Conservation (phyloP, 2,329 filamentous ascomycete genomes). For the Talaromyces sp. region DNA sequence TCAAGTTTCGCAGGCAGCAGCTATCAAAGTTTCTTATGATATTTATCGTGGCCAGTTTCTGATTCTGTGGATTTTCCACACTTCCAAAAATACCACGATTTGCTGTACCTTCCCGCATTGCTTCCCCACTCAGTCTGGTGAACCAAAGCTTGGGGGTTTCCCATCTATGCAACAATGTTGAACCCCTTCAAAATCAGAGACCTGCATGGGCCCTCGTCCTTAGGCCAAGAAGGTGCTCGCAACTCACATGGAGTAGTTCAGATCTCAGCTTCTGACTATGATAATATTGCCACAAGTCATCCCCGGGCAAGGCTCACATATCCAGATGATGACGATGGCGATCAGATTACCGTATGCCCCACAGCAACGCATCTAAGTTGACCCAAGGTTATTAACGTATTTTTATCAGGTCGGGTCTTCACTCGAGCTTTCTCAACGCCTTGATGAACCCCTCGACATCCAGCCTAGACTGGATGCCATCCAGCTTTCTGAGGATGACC, state of each 20-base stretch:
- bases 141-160: conserved; percentile 5
- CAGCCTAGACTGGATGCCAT: conserved; percentile 9
- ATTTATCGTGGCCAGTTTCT: background rate
- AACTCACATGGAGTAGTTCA: conserved; percentile 38
- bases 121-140: conserved; percentile 9
- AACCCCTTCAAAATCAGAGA: conserved; percentile 46
- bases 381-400: conserved; percentile 15
- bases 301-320: conserved; percentile 49
- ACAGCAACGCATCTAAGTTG: background rate
- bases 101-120: conserved; percentile 8
- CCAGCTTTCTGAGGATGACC: conserved; percentile 16
- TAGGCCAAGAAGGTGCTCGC: background rate
- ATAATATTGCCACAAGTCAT: conserved; percentile 43
- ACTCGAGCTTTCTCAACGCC: conserved; percentile 49
- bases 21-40: conserved; percentile 7
- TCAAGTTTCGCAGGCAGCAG: conserved; percentile 20
- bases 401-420: conserved; percentile 48
- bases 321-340: conserved; percentile 52
- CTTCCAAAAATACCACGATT: background rate
- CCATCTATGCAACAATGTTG: conserved; percentile 33
- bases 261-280: conserved; percentile 47
- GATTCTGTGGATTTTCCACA: conserved; percentile 6
- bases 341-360: conserved; percentile 49
- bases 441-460: conserved; percentile 44
- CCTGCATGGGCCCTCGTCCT: conserved; percentile 29